phyloP scores from a whole-genome alignment of 2,329 filamentous ascomycete genomes.

The Cytospora piceicola region DNA sequence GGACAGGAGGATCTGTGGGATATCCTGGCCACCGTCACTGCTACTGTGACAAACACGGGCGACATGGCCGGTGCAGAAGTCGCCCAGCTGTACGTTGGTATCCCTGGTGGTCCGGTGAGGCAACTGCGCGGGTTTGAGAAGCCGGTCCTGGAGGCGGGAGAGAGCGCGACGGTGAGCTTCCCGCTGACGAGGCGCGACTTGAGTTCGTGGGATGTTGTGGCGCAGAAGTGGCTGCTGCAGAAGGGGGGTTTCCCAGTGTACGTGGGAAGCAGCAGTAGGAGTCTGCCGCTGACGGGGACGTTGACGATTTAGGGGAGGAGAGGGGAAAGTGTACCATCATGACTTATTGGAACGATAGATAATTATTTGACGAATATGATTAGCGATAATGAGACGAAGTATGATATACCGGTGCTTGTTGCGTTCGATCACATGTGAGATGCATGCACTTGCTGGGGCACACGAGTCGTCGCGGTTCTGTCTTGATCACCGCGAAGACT shows the following conservation, averaged over 20 bases:
- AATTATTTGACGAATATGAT: neutral
- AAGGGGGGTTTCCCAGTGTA: conserved; percentile 46
- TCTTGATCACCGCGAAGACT: too few relatives aligned
- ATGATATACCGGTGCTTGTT: too few relatives aligned
- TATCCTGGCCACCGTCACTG: conserved; percentile 45
- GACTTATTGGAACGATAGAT: neutral
- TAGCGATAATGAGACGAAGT: neutral
- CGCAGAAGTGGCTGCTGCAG: conserved; percentile 60
- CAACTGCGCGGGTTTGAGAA: conserved; percentile 67
- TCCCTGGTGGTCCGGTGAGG: conserved; percentile 50
- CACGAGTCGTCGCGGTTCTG: too few relatives aligned
- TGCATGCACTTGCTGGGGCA: too few relatives aligned
- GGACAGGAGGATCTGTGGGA: conserved; percentile 54
- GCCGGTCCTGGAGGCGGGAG: conserved; percentile 49
- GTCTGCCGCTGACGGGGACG: conserved; percentile 56
- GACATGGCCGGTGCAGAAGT: conserved; percentile 46
- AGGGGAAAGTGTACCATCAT: too few relatives aligned
- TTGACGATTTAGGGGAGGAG: conserved; percentile 26
- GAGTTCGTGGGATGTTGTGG: conserved; percentile 62
- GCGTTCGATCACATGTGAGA: too few relatives aligned
- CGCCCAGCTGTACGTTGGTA: conserved; percentile 49
- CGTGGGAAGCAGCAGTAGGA: conserved; percentile 49
- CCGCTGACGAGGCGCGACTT: conserved; percentile 61
- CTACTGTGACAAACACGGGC: conserved; percentile 39
- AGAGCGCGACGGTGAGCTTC: conserved; percentile 50